These are phyloP conservation scores for Trichosporon ovoides DNA, from an alignment of 1,284 basidiomycete species.

Conservation along the genomic window DNA sequence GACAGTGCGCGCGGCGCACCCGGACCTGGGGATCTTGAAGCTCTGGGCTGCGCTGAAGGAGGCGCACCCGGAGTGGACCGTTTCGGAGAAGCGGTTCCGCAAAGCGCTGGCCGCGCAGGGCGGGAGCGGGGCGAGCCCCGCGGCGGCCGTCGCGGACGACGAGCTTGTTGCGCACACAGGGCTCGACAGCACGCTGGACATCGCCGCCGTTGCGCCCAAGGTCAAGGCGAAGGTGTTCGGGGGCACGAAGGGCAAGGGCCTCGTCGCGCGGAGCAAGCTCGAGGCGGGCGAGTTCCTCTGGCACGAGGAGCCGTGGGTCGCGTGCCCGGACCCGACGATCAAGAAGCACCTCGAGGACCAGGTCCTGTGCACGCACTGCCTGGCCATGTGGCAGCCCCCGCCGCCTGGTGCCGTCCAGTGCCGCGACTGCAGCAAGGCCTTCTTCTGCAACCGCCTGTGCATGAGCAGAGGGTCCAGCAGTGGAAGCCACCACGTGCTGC, in stretches of 20 bases:
- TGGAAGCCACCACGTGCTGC: conserved; percentile 61
- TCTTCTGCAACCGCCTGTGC: conserved; percentile 76
- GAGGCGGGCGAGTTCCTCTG: conserved; percentile 68
- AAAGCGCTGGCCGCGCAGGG: conserved; percentile 53
- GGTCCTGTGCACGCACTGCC: conserved; percentile 39
- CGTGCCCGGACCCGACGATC: conserved; percentile 32
- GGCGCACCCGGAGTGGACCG: conserved; percentile 61
- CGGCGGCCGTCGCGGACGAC: conserved; percentile 23
- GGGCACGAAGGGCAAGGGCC: conserved; percentile 70
- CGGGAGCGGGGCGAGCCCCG: conserved; percentile 3
- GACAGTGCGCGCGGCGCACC: conserved; percentile 54
- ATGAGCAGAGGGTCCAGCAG: conserved; percentile 53
- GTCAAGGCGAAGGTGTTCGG: conserved; percentile 66
- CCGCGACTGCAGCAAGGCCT: conserved; percentile 49
- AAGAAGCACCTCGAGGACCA: conserved; percentile 20
- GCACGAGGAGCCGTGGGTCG: conserved; percentile 60
- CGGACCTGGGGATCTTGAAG: conserved; percentile 64
- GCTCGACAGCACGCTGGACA: conserved; percentile 62
- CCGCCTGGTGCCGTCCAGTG: conserved; percentile 32
- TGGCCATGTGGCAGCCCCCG: conserved; percentile 28
- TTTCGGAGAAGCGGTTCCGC: conserved; percentile 72
- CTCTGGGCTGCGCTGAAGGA: conserved; percentile 61
- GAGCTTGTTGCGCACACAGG: conserved; percentile 57
- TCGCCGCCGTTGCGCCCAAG: conserved; percentile 59
- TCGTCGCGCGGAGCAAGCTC: conserved; percentile 66